A percentile compares a stretch with the other conserved stretches of the same genome.
Evolutionary conservation across 169 alveolate genomes (phyloP).

Genomic region (Besnoitia besnoiti): DNA sequence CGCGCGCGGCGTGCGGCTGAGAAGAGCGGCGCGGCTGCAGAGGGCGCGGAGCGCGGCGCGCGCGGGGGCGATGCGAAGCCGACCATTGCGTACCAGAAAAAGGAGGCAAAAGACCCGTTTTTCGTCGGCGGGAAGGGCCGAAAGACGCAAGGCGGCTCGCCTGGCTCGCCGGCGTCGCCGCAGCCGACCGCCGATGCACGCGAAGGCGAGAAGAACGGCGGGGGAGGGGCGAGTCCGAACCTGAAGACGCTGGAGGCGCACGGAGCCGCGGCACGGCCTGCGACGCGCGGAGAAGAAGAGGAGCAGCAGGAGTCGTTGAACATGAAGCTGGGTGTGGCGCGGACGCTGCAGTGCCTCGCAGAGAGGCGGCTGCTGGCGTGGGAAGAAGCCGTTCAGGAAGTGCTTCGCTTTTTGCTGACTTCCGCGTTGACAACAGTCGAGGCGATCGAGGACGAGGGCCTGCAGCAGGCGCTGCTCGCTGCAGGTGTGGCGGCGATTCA

Average conservation of each 20-base stretch:
- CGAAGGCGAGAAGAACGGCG: slow-evolving; percentile 5
- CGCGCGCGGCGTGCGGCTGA: background rate
- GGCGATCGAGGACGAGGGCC: slow-evolving; percentile 6
- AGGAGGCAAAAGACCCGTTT: slow-evolving; percentile 43
- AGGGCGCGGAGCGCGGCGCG: background rate
- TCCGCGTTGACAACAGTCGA: background rate
- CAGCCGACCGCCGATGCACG: slow-evolving; percentile 8
- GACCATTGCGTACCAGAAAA: slow-evolving; percentile 49
- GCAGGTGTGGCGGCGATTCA: slow-evolving; percentile 54
- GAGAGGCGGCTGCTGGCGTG: slow-evolving; percentile 44
- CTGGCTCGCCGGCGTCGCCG: slow-evolving; percentile 45
- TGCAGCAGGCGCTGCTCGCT: slow-evolving; percentile 62
- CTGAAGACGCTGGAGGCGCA: background rate
- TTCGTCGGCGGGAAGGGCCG: background rate
- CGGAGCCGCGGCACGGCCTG: background rate
- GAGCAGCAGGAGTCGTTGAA: background rate
- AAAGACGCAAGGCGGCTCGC: background rate
- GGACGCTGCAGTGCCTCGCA: slow-evolving; percentile 44
- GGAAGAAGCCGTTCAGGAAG: slow-evolving; percentile 19
- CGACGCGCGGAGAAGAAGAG: background rate
- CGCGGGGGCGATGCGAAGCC: slow-evolving; percentile 39
- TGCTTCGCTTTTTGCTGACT: slow-evolving; percentile 51
- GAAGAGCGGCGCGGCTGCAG: background rate
- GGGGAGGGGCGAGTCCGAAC: background rate
- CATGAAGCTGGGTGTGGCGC: slow-evolving; percentile 48